Percentiles rank a stretch among this genome's conserved stretches.
Conservation (phyloP, 345 rosid genomes). For the Nephelium lappaceum region DNA sequence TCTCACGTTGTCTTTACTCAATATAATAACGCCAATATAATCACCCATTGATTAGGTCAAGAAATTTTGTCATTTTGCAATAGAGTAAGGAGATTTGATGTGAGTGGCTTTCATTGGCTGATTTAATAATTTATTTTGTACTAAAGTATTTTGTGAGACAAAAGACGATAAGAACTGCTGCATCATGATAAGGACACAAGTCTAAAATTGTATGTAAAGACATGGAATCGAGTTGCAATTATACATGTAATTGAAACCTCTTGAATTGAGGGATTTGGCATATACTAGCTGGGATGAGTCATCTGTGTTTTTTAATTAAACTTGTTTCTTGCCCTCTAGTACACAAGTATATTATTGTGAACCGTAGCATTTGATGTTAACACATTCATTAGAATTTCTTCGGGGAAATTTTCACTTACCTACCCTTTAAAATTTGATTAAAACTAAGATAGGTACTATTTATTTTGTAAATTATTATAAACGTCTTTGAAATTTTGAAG, state of each 20-base stretch:
- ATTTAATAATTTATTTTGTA: neutral
- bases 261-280: conserved; percentile 7
- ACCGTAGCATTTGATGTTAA: conserved; percentile 2
- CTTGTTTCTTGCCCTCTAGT: conserved; percentile 19
- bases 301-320: neutral
- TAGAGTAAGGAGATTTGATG: neutral
- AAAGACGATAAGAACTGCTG: conserved; percentile 1
- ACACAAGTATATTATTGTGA: conserved; percentile 5
- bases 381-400: neutral
- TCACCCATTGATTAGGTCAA: too few relatives aligned
- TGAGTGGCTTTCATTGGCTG: neutral
- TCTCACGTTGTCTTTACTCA: too few relatives aligned
- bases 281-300: conserved; percentile 10
- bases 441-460: too few relatives aligned
- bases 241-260: neutral
- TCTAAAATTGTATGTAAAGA: neutral
- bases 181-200: neutral
- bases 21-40: too few relatives aligned
- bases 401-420: neutral
- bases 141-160: neutral
- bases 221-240: conserved; percentile 3
- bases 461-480: too few relatives aligned
- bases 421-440: too few relatives aligned
- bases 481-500: too few relatives aligned
- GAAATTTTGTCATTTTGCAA: neutral